Evolutionary conservation across 805 yeast genomes (phyloP).

Genomic region (Kodamaea restingae): DNA sequence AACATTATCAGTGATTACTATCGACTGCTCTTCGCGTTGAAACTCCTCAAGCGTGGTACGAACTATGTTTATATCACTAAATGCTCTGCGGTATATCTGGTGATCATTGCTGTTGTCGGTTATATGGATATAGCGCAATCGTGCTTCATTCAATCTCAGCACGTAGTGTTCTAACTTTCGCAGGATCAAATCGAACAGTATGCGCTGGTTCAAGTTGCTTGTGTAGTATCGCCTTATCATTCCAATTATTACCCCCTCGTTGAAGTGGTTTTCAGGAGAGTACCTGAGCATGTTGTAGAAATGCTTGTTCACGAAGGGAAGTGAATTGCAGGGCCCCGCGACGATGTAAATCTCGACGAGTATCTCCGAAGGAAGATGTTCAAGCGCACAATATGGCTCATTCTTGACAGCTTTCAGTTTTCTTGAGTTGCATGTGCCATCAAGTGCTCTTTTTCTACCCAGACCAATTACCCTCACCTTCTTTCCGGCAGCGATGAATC

Average conservation of each 20-base stretch:
- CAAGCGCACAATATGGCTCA: constrained; percentile 12
- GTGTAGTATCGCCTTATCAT: constrained; percentile 21
- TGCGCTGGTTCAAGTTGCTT: constrained; percentile 16
- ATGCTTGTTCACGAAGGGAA: constrained; percentile 32
- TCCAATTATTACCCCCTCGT: constrained; percentile 15
- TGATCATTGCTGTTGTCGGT: background rate
- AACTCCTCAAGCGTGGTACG: background rate
- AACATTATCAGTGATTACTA: constrained; percentile 5
- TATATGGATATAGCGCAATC: background rate
- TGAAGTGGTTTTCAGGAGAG: constrained; percentile 16
- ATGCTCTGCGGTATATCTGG: background rate
- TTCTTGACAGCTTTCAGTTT: background rate
- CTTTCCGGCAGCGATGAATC: constrained; percentile 25
- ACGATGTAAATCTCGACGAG: constrained; percentile 34
- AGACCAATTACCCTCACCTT: constrained; percentile 8
- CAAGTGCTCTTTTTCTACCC: background rate
- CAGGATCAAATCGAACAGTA: constrained; percentile 11
- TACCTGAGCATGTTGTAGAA: constrained; percentile 26
- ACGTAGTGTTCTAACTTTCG: constrained; percentile 14
- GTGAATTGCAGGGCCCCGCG: constrained; percentile 29
- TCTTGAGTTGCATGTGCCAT: background rate
- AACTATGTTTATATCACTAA: constrained; percentile 1
- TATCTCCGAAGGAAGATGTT: constrained; percentile 42
- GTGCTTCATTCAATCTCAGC: background rate
- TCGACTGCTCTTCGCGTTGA: constrained; percentile 1